phyloP scores from a whole-genome alignment of 495 filamentous ascomycete genomes.

The Podospora australis region DNA sequence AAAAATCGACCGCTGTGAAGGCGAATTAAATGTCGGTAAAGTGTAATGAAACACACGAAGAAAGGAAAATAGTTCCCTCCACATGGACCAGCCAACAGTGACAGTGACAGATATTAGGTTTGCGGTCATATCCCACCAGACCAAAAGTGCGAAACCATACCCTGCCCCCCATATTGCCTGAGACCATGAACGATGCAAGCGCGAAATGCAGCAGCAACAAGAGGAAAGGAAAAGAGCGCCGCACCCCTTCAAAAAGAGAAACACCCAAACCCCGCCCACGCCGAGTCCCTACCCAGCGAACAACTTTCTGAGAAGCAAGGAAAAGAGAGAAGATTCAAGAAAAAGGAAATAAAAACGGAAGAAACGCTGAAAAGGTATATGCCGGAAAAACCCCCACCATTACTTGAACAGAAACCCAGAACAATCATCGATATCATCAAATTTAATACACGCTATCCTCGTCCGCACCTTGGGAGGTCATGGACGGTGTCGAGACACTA shows the following conservation, averaged over 20 bases:
- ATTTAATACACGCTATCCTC: conserved; percentile 56
- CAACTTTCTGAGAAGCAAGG: conserved; percentile 10
- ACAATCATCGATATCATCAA: conserved; percentile 41
- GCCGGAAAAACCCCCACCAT: conserved; percentile 37
- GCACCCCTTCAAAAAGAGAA: conserved; percentile 23
- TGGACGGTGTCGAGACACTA: conserved; percentile 54
- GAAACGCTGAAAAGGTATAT: conserved; percentile 43
- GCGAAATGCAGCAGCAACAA: conserved; percentile 25
- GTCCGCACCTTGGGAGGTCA: conserved; percentile 55
- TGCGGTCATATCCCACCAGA: conserved; percentile 37
- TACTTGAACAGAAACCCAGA: conserved; percentile 24
- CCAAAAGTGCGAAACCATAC: conserved; percentile 37
- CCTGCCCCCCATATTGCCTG: conserved; percentile 40
- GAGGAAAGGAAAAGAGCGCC: conserved; percentile 23
- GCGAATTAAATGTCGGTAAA: conserved; percentile 32
- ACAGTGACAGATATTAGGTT: conserved; percentile 48
- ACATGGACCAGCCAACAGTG: conserved; percentile 50
- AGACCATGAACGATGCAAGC: conserved; percentile 40
- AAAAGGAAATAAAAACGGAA: conserved; percentile 24
- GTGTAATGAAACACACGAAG: conserved; percentile 46
- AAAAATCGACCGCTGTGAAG: conserved; percentile 14
- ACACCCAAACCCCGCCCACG: conserved; percentile 18
- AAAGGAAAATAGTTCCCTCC: conserved; percentile 33
- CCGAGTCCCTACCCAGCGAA: conserved; percentile 22
- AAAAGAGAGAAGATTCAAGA: conserved; percentile 23